phyloP scores from a whole-genome alignment of 2,329 filamentous ascomycete genomes.

The Arthrobotrys musiformis region DNA sequence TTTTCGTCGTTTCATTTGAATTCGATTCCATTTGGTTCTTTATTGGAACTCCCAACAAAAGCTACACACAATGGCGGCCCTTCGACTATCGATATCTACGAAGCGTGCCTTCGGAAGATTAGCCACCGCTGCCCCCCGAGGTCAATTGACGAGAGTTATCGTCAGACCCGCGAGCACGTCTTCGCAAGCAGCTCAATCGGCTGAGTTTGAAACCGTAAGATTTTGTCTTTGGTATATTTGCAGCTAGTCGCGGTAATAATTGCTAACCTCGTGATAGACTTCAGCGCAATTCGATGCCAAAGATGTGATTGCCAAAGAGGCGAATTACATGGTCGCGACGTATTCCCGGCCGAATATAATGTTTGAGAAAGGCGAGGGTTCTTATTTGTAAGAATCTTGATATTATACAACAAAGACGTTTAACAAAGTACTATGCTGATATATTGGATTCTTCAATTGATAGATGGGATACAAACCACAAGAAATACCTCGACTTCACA shows the following conservation, averaged over 20 bases:
- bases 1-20: background rate
- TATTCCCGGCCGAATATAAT: slow-evolving; percentile 90
- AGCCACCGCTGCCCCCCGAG: slow-evolving; percentile 11
- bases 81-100: slow-evolving; percentile 28
- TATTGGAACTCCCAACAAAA: background rate
- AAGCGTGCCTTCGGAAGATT: slow-evolving; percentile 38
- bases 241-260: background rate
- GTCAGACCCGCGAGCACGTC: slow-evolving; percentile 28
- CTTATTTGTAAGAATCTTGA: slow-evolving; percentile 69
- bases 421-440: background rate
- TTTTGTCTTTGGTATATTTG: background rate
- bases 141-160: slow-evolving; percentile 16
- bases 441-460: background rate
- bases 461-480: slow-evolving; percentile 83
- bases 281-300: slow-evolving; percentile 30
- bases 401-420: background rate
- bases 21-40: background rate
- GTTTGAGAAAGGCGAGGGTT: slow-evolving; percentile 87
- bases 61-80: slow-evolving; percentile 19
- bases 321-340: slow-evolving; percentile 93
- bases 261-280: background rate
- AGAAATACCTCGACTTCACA: slow-evolving; percentile 92
- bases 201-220: slow-evolving; percentile 35
- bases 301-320: slow-evolving; percentile 63
- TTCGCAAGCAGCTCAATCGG: slow-evolving; percentile 14